phyloP scores from a whole-genome alignment of 2,329 filamentous ascomycete species.

The Trichophyton simii region DNA sequence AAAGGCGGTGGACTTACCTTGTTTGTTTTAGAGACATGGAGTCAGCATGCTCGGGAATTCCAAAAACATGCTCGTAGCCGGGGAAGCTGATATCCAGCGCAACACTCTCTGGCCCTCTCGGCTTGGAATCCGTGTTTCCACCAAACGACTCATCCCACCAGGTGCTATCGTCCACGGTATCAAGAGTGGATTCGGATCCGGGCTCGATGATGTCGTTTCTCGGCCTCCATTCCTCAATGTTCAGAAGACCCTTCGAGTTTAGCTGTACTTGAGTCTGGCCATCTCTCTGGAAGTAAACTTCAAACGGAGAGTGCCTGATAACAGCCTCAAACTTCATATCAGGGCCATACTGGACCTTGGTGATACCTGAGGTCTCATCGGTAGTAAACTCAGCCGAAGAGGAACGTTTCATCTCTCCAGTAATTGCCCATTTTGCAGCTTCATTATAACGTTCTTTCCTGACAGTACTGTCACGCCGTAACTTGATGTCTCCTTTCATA shows the following conservation, averaged over 20 bases:
- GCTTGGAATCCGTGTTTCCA: constrained; percentile 88
- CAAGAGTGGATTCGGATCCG: constrained; percentile 22
- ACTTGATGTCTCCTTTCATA: constrained; percentile 73
- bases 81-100: constrained; percentile 84
- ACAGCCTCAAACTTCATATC: constrained; percentile 65
- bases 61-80: constrained; percentile 83
- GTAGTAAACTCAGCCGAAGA: constrained; percentile 55
- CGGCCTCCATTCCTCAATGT: constrained; percentile 88
- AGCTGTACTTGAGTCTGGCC: constrained; percentile 71
- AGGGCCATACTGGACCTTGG: constrained; percentile 65
- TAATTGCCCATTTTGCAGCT: constrained; percentile 70
- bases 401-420: constrained; percentile 65
- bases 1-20: constrained; percentile 35
- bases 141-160: constrained; percentile 98
- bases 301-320: constrained; percentile 71
- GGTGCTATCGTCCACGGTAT: constrained; percentile 64
- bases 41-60: constrained; percentile 85
- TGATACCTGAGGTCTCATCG: constrained; percentile 55
- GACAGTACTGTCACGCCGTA: constrained; percentile 70
- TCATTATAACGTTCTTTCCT: constrained; percentile 94
- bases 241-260: constrained; percentile 81
- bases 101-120: constrained; percentile 85
- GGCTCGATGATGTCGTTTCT: constrained; percentile 55
- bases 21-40: constrained; percentile 82
- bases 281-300: constrained; percentile 74